Evolutionary conservation across 1,139 yeast species (phyloP).

Genomic region (Pichia norvegensis): DNA sequence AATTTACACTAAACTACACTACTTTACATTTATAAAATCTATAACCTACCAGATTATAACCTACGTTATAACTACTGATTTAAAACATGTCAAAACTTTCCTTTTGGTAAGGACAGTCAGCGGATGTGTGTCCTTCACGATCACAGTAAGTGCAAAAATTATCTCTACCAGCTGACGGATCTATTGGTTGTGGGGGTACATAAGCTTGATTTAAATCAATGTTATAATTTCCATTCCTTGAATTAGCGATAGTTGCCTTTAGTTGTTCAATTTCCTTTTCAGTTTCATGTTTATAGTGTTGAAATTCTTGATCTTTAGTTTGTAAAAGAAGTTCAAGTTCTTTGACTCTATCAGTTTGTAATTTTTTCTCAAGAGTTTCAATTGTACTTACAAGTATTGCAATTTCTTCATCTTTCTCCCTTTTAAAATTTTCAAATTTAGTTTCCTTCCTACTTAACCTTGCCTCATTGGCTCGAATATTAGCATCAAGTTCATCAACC

Average conservation of each 20-base stretch:
- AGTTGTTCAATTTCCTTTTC: background rate
- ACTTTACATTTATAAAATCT: background rate
- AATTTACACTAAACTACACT: background rate
- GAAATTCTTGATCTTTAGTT: background rate
- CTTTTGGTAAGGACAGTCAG: conserved; percentile 80
- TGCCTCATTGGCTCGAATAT: conserved; percentile 39
- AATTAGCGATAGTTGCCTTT: background rate
- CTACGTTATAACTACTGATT: background rate
- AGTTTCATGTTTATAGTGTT: conserved; percentile 25
- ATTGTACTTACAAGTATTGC: conserved; percentile 52
- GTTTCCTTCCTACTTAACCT: conserved; percentile 39
- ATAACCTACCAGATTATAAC: background rate
- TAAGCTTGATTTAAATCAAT: conserved; percentile 36
- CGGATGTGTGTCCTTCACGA: conserved; percentile 76
- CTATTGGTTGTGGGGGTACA: conserved; percentile 42
- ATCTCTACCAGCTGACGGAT: conserved; percentile 66
- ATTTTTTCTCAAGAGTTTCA: conserved; percentile 40
- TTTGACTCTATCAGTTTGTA: conserved; percentile 10
- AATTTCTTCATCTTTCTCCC: conserved; percentile 45
- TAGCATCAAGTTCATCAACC: conserved; percentile 40
- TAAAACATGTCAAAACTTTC: conserved; percentile 27
- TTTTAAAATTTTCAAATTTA: conserved; percentile 36
- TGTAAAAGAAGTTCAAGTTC: background rate
- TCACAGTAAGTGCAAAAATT: conserved; percentile 94
- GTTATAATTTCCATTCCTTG: background rate